These are phyloP conservation scores for Pythium brassicae DNA, from an alignment of 352 stramenopile genomes.

Conservation along the genomic window DNA sequence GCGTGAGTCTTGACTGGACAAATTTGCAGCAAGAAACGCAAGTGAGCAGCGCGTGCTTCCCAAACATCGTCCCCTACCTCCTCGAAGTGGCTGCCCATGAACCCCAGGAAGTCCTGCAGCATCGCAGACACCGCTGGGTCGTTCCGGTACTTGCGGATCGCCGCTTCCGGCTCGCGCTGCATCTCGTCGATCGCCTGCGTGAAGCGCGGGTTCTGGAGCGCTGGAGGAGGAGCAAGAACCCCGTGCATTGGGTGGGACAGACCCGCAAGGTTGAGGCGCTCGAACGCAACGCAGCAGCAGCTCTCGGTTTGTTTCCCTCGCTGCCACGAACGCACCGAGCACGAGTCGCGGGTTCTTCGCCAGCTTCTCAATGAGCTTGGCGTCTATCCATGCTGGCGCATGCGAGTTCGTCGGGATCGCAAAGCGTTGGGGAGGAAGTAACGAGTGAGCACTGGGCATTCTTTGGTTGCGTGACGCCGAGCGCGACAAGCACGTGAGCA, in stretches of 20 bases:
- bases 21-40: no score
- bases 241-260: background rate
- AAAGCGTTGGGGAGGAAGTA: background rate
- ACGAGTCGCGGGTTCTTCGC: constrained; percentile 45
- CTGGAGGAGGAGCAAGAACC: constrained; percentile 16
- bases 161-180: constrained; percentile 50
- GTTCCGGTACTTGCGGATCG: constrained; percentile 64
- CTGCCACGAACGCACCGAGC: constrained; percentile 36
- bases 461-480: background rate
- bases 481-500: constrained; percentile 11
- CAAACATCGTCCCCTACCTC: constrained; percentile 33
- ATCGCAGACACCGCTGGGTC: constrained; percentile 55
- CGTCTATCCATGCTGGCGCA: constrained; percentile 69
- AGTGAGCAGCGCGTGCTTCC: background rate
- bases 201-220: constrained; percentile 65
- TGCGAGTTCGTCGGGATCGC: background rate
- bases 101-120: constrained; percentile 68
- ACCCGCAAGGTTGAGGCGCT: background rate
- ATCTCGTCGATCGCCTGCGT: constrained; percentile 65
- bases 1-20: no score
- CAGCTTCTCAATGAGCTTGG: constrained; percentile 67
- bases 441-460: background rate
- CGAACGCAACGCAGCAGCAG: background rate
- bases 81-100: constrained; percentile 71
- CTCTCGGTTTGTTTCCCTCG: background rate